phyloP scores from a whole-genome alignment of 768 basidiomycete genomes.

The Lactarius quietus region DNA sequence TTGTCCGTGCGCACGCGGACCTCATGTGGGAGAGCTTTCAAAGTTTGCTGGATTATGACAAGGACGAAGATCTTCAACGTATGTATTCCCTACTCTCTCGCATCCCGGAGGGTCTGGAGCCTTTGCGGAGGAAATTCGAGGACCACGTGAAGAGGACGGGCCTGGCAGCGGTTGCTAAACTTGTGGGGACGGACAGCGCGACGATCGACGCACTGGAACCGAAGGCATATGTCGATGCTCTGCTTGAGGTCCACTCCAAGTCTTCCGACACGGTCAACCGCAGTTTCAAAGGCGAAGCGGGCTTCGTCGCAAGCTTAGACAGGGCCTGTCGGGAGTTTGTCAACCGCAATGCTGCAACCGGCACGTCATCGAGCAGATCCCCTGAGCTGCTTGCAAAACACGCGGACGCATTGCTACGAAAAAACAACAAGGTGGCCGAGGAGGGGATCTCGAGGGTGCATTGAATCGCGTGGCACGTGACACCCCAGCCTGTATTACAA shows the following conservation, averaged over 20 bases:
- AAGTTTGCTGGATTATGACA: slow-evolving; percentile 83
- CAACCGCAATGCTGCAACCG: slow-evolving; percentile 89
- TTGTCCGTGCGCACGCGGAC: slow-evolving; percentile 82
- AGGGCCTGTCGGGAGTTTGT: slow-evolving; percentile 95
- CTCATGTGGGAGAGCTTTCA: slow-evolving; percentile 95
- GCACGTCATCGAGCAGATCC: slow-evolving; percentile 76
- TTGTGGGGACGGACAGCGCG: slow-evolving; percentile 52
- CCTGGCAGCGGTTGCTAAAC: slow-evolving; percentile 71
- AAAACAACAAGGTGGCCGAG: slow-evolving; percentile 94
- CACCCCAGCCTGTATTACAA: background rate
- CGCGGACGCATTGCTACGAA: slow-evolving; percentile 81
- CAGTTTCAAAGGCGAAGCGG: slow-evolving; percentile 89
- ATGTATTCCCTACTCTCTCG: slow-evolving; percentile 94
- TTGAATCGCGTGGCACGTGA: slow-evolving; percentile 80
- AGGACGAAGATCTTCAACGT: slow-evolving; percentile 89
- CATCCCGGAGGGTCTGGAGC: slow-evolving; percentile 87
- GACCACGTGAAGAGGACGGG: slow-evolving; percentile 94
- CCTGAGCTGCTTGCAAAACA: slow-evolving; percentile 93
- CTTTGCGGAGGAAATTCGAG: slow-evolving; percentile 88
- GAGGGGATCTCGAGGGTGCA: slow-evolving; percentile 88
- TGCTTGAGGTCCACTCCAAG: slow-evolving; percentile 89
- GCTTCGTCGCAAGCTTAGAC: slow-evolving; percentile 91
- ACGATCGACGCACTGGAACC: slow-evolving; percentile 71
- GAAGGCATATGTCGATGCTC: slow-evolving; percentile 89
- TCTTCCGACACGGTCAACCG: slow-evolving; percentile 84